Evolutionary conservation across 371 early-diverging fungal species (phyloP).

Genomic region (Actinomortierella ambigua): DNA sequence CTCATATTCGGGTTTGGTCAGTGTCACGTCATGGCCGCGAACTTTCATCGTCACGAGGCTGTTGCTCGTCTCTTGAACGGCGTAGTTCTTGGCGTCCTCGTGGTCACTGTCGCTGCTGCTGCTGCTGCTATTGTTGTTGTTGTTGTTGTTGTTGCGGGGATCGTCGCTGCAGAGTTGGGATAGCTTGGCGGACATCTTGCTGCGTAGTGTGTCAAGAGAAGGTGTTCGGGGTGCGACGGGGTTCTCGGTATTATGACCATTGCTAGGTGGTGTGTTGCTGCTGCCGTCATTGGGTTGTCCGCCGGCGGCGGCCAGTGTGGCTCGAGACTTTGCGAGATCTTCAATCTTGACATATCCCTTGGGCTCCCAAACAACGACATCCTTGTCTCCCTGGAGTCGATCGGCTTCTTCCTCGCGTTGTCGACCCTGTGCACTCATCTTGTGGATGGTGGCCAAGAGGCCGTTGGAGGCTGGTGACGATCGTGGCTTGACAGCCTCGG

Average conservation of each 20-base stretch:
- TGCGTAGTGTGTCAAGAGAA: no score
- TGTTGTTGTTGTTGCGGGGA: background rate
- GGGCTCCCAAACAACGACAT: constrained; percentile 40
- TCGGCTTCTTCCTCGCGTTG: constrained; percentile 26
- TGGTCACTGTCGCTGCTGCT: background rate
- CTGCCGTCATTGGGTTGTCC: background rate
- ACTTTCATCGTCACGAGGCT: no score
- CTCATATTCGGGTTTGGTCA: no score
- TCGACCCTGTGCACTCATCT: constrained; percentile 38
- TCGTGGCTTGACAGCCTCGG: background rate
- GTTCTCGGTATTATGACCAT: no score
- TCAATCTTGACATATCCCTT: constrained; percentile 35
- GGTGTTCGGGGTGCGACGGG: no score
- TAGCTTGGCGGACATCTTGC: no score
- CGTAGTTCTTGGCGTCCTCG: background rate
- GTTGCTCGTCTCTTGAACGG: no score
- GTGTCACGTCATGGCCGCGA: no score
- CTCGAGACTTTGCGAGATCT: background rate
- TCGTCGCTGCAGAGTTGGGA: background rate
- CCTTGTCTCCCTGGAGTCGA: constrained; percentile 23
- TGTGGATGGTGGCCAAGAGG: constrained; percentile 8
- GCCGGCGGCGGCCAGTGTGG: background rate
- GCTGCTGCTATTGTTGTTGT: background rate
- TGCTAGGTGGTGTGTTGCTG: no score
- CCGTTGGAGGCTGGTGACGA: background rate